phyloP scores from a whole-genome alignment of 192 early-diverging fungal species.

The Entomortierella chlamydospora region DNA sequence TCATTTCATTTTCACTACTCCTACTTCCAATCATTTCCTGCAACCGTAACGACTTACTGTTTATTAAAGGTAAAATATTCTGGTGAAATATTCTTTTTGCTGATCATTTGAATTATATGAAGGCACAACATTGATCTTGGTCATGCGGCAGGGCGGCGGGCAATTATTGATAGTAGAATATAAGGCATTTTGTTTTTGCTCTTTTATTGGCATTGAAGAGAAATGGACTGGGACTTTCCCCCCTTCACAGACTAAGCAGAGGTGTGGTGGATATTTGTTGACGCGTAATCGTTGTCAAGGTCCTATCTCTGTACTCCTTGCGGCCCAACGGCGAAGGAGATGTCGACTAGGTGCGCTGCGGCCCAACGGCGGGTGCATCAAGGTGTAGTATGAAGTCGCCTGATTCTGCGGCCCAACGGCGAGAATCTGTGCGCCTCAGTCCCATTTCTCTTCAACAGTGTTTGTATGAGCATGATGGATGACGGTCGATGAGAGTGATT shows the following conservation, averaged over 20 bases:
- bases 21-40: too few species aligned
- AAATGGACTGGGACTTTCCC: background rate
- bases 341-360: slow-evolving; percentile 22
- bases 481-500: slow-evolving; percentile 19
- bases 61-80: too few species aligned
- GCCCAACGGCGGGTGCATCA: slow-evolving; percentile 1
- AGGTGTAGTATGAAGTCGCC: slow-evolving; percentile 11
- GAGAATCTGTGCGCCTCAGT: background rate
- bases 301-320: slow-evolving; percentile 33
- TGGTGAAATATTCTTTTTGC: too few species aligned
- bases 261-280: slow-evolving; percentile 28
- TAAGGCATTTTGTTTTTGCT: too few species aligned
- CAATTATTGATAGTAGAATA: too few species aligned
- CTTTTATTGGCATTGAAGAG: background rate
- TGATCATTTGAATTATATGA: too few species aligned
- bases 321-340: slow-evolving; percentile 25
- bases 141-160: too few species aligned
- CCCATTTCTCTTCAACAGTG: background rate
- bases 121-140: too few species aligned
- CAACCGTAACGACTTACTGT: too few species aligned
- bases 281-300: slow-evolving; percentile 17
- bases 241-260: slow-evolving; percentile 17
- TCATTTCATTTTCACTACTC: too few species aligned
- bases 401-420: slow-evolving; percentile 21
- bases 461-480: slow-evolving; percentile 20